phyloP scores from a whole-genome alignment of 306 rosid genomes.

The Castanea mollissima region DNA sequence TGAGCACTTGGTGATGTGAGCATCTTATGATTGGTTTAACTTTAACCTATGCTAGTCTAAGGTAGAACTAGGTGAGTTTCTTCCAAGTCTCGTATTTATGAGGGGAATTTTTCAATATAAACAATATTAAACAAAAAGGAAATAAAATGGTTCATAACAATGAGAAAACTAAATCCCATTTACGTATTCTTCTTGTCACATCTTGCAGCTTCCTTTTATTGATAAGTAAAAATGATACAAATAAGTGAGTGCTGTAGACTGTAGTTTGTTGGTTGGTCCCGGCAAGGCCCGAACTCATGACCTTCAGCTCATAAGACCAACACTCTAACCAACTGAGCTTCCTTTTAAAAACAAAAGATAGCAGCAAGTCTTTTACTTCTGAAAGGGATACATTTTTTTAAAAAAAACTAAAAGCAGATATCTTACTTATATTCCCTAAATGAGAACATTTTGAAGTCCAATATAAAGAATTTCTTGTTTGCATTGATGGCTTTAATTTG shows the following conservation, averaged over 20 bases:
- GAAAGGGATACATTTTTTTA: background rate
- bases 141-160: background rate
- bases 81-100: background rate
- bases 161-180: background rate
- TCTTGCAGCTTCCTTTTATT: background rate
- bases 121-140: background rate
- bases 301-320: too few relatives aligned
- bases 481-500: background rate
- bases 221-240: too few relatives aligned
- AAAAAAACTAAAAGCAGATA: background rate
- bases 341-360: background rate
- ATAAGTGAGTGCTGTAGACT: too few relatives aligned
- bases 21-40: background rate
- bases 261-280: too few relatives aligned
- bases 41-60: background rate
- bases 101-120: background rate
- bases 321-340: background rate
- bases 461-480: background rate
- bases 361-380: background rate
- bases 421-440: background rate
- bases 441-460: background rate
- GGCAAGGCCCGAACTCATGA: too few relatives aligned
- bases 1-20: background rate
- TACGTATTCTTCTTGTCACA: background rate
- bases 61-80: conserved; percentile 2